Percentiles rank a stretch among this genome's conserved stretches.
phyloP scores from a whole-genome alignment of 768 basidiomycete species.

The Termitomyces sp. region DNA sequence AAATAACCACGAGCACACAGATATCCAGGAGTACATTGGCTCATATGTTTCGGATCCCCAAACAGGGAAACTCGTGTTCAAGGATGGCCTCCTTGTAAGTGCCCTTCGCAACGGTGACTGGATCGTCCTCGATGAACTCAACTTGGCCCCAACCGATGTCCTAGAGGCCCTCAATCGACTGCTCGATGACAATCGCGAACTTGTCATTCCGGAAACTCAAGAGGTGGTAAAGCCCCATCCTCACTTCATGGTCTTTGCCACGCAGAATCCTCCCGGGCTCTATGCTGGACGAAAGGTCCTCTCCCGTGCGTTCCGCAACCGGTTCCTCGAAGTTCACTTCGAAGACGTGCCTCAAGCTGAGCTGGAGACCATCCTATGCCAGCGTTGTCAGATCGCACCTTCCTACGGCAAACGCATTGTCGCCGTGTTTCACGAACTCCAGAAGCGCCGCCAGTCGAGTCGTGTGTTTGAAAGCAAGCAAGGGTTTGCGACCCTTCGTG shows the following conservation, averaged over 20 bases:
- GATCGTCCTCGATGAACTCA: slow-evolving; percentile 98
- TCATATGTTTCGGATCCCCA: slow-evolving; percentile 91
- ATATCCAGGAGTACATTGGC: slow-evolving; percentile 98
- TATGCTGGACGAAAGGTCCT: slow-evolving; percentile 94
- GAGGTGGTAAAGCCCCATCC: slow-evolving; percentile 93
- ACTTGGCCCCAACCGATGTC: slow-evolving; percentile 96
- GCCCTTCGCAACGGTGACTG: slow-evolving; percentile 91
- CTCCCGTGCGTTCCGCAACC: slow-evolving; percentile 94
- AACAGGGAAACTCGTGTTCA: slow-evolving; percentile 93
- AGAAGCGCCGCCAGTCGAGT: slow-evolving; percentile 84
- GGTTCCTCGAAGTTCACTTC: slow-evolving; percentile 97
- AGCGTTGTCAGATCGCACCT: slow-evolving; percentile 89
- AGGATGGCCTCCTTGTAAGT: slow-evolving; percentile 90
- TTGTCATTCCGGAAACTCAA: slow-evolving; percentile 93
- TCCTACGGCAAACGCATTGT: slow-evolving; percentile 92
- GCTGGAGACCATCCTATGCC: slow-evolving; percentile 89
- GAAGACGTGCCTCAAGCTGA: slow-evolving; percentile 94
- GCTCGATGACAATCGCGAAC: slow-evolving; percentile 95
- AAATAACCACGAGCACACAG: slow-evolving; percentile 99
- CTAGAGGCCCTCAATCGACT: slow-evolving; percentile 95
- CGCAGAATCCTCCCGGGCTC: slow-evolving; percentile 94
- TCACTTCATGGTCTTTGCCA: slow-evolving; percentile 97
- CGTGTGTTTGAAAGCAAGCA: slow-evolving; percentile 98
- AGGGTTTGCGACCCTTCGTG: slow-evolving; percentile 93
- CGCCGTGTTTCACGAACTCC: slow-evolving; percentile 86